These are phyloP conservation scores for Lyophyllum shimeji DNA, from an alignment of 768 basidiomycete species.

Conservation along the genomic window DNA sequence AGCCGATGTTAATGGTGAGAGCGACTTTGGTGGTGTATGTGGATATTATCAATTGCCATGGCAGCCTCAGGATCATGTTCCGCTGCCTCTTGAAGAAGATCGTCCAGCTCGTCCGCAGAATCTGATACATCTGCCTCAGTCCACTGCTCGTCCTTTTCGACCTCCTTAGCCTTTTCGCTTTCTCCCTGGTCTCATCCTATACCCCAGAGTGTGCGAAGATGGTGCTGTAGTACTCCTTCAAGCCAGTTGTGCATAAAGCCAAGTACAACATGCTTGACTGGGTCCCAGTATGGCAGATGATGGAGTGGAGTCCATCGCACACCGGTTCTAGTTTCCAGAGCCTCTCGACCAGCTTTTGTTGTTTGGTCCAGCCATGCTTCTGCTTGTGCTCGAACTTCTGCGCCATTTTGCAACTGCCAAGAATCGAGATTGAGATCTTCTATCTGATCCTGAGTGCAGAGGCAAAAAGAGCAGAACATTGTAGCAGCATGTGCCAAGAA, in stretches of 20 bases:
- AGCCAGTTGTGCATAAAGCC: conserved; percentile 30
- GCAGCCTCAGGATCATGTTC: conserved; percentile 1
- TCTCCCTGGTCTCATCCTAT: conserved; percentile 18
- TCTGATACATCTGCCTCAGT: conserved; percentile 18
- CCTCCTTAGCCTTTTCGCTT: conserved; percentile 1
- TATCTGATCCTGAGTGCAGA: conserved; percentile 9
- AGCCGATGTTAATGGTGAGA: neutral
- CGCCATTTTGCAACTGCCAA: neutral
- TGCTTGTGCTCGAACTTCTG: conserved; percentile 12
- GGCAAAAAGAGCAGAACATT: conserved; percentile 20
- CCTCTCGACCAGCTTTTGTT: conserved; percentile 12
- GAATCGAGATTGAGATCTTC: conserved; percentile 19
- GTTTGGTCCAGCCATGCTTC: neutral
- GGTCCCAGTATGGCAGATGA: conserved; percentile 27
- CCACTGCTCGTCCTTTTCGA: conserved; percentile 16
- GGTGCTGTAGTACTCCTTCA: conserved; percentile 24
- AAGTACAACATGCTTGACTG: conserved; percentile 24
- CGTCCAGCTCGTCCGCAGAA: conserved; percentile 13
- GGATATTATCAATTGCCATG: neutral
- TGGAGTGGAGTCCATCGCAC: conserved; percentile 26
- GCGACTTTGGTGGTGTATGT: neutral
- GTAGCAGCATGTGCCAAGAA: conserved; percentile 13
- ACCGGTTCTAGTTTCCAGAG: conserved; percentile 16
- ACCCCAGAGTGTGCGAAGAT: conserved; percentile 16
- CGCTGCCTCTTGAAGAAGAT: conserved; percentile 7